Percentiles rank a stretch among this genome's conserved stretches.
Evolutionary conservation across 2,329 filamentous ascomycete genomes (phyloP).

Genomic region (Dothideomycetes sp.): DNA sequence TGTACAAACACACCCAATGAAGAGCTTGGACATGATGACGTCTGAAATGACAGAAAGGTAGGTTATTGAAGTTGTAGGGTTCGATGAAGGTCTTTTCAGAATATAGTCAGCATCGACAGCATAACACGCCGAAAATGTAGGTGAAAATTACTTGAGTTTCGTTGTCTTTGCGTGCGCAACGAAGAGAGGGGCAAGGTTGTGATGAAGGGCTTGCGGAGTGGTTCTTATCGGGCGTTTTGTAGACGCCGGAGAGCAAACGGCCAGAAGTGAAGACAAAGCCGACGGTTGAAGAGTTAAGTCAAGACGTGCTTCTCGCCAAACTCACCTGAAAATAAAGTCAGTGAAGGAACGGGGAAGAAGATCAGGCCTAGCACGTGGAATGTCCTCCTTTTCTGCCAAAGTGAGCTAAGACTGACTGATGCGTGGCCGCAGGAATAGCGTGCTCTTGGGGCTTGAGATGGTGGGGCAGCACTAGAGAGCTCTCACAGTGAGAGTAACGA

Average conservation of each 20-base stretch:
- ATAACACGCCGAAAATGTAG: too few relatives aligned
- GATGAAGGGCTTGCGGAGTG: too few relatives aligned
- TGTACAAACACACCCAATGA: constrained; percentile 67
- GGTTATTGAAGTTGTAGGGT: constrained; percentile 6
- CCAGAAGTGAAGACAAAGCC: constrained; percentile 3
- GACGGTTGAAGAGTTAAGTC: background rate
- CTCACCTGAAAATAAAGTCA: constrained; percentile 3
- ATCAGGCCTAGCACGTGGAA: constrained; percentile 8
- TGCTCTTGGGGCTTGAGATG: background rate
- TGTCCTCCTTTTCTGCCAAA: constrained; percentile 9
- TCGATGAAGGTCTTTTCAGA: constrained; percentile 7
- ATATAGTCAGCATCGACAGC: too few relatives aligned
- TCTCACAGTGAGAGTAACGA: too few relatives aligned
- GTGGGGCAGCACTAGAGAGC: too few relatives aligned
- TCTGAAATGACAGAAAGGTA: too few relatives aligned
- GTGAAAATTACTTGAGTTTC: too few relatives aligned
- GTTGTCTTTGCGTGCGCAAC: too few relatives aligned
- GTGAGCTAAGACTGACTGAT: constrained; percentile 8
- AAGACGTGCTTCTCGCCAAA: background rate
- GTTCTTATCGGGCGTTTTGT: too few relatives aligned
- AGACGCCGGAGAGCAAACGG: too few relatives aligned
- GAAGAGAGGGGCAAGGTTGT: too few relatives aligned
- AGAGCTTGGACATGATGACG: constrained; percentile 78
- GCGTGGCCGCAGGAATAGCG: constrained; percentile 7
- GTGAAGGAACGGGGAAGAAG: constrained; percentile 3